These are phyloP conservation scores for Dothideomycetes sp. DNA, from an alignment of 2,329 filamentous ascomycete genomes.

Conservation along the genomic window DNA sequence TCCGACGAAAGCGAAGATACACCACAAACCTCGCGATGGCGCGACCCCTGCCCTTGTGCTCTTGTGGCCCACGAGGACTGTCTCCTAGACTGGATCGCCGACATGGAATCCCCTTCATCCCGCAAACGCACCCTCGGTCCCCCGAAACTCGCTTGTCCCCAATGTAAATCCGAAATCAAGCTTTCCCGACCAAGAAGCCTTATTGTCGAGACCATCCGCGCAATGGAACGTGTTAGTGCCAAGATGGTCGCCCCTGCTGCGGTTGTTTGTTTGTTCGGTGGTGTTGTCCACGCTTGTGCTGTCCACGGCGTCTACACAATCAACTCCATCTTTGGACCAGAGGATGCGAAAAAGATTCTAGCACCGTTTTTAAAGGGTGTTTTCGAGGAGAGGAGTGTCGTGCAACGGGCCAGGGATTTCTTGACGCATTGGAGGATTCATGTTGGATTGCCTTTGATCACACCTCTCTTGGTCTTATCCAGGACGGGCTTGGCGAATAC, in stretches of 20 bases:
- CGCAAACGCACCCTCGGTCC: conserved; percentile 35
- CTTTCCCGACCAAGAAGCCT: conserved; percentile 66
- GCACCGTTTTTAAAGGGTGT: conserved; percentile 29
- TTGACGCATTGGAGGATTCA: conserved; percentile 47
- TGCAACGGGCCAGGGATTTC: too few species aligned
- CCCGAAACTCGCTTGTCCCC: conserved; percentile 69
- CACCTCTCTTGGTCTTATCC: conserved; percentile 57
- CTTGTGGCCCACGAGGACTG: conserved; percentile 85
- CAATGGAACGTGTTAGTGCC: conserved; percentile 47
- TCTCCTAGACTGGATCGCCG: conserved; percentile 86
- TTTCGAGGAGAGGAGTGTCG: conserved; percentile 24
- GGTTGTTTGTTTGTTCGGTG: conserved; percentile 31
- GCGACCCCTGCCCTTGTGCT: conserved; percentile 82
- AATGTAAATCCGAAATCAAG: conserved; percentile 75
- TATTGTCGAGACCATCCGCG: conserved; percentile 58
- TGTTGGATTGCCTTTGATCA: conserved; percentile 58
- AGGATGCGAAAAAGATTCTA: conserved; percentile 51
- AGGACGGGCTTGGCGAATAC: conserved; percentile 56
- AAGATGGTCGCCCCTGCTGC: conserved; percentile 55
- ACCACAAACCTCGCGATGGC: conserved; percentile 60
- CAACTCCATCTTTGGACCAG: conserved; percentile 55
- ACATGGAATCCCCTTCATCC: conserved; percentile 59
- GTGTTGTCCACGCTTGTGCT: conserved; percentile 36
- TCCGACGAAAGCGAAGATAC: conserved; percentile 55
- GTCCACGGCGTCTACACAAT: conserved; percentile 55